Conservation (phyloP, 371 early-diverging fungal genomes). For the Mucor racemosus region DNA sequence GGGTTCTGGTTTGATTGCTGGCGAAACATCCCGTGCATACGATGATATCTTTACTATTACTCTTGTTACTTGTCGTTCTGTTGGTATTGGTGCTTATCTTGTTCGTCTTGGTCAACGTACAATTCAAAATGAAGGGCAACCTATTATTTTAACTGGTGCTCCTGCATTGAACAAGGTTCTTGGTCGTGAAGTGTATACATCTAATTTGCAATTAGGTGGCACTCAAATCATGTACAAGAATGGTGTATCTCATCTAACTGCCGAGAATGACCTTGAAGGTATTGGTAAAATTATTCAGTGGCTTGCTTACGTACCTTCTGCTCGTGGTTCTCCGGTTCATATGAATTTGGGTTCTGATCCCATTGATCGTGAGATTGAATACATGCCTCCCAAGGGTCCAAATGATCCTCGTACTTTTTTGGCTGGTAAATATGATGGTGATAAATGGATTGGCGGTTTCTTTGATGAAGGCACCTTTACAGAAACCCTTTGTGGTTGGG, state of each 20-base stretch:
- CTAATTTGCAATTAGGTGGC: slow-evolving; percentile 98
- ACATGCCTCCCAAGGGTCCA: slow-evolving; percentile 78
- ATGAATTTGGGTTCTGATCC: slow-evolving; percentile 64
- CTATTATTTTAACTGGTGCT: slow-evolving; percentile 98
- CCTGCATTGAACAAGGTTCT: slow-evolving; percentile 98
- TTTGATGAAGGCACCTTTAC: slow-evolving; percentile 92
- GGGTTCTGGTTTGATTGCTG: slow-evolving; percentile 98
- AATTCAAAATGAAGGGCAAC: slow-evolving; percentile 97
- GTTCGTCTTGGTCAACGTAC: slow-evolving; percentile 98
- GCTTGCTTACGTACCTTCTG: slow-evolving; percentile 90
- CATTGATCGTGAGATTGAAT: slow-evolving; percentile 77
- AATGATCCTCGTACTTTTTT: slow-evolving; percentile 94
- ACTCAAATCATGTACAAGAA: slow-evolving; percentile 99
- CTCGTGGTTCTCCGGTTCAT: slow-evolving; percentile 66
- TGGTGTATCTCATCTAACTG: slow-evolving; percentile 96
- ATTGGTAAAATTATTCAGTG: slow-evolving; percentile 93
- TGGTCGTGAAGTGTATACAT: slow-evolving; percentile 97
- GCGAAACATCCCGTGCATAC: slow-evolving; percentile 95
- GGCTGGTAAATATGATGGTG: slow-evolving; percentile 76
- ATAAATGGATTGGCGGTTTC: slow-evolving; percentile 84
- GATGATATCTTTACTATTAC: slow-evolving; percentile 97
- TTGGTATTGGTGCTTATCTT: slow-evolving; percentile 99
- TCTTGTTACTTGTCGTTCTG: slow-evolving; percentile 96
- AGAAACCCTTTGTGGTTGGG: slow-evolving; percentile 79
- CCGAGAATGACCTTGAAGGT: slow-evolving; percentile 93